Base-by-base conservation (phyloP, 164 flowering plant species). In the Kingdonia uniflora region DNA sequence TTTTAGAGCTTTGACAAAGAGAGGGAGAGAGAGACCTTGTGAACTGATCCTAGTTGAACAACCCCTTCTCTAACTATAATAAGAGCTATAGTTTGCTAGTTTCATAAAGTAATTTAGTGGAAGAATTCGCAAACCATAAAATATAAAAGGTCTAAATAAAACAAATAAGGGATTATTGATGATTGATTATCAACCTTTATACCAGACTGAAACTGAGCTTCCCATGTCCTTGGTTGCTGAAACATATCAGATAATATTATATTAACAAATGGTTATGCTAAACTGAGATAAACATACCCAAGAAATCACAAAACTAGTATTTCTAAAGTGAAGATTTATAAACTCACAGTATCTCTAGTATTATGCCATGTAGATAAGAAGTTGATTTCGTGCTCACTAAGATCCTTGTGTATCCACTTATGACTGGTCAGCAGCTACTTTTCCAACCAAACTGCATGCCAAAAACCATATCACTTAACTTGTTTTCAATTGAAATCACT, bases 351-450 rank as follows among this genome's bases (percentile, higher is more conserved):
- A n/a, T n/a, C n/a, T n/a, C n/a, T n/a, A n/a, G n/a, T n/a, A n/a
- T n/a, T n/a, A n/a, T n/a, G n/a, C n/a, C n/a, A n/a, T n/a, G n/a
- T n/a, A n/a, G n/a, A n/a, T 63, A 88, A 71, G 77, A 81, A 82
- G 71, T 81, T 84, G 65, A 80, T 78, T 61, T 86, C 95, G 70
- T 80, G 89, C 37, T 88, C 95, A 69, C 76, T 80, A 52, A 87
- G 76, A 57, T 86, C 99, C 56, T 77, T 82, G 63, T 78, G 70
- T 25, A 92, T 74, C 95, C 95, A 92, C 65, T 84, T 92, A 55
- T 92, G 96, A 67, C 89, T 82, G 91, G 79, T 92, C 95, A 49
- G 95, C 95, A 20, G 96, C 96, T 92, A n/a, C n/a, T n/a, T n/a
- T n/a, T n/a, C n/a, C n/a, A n/a, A n/a, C n/a, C n/a, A n/a, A n/a